These are phyloP conservation scores for Smithsoniella earleae DNA, from an alignment of 163 green algal species.

Conservation along the genomic window DNA sequence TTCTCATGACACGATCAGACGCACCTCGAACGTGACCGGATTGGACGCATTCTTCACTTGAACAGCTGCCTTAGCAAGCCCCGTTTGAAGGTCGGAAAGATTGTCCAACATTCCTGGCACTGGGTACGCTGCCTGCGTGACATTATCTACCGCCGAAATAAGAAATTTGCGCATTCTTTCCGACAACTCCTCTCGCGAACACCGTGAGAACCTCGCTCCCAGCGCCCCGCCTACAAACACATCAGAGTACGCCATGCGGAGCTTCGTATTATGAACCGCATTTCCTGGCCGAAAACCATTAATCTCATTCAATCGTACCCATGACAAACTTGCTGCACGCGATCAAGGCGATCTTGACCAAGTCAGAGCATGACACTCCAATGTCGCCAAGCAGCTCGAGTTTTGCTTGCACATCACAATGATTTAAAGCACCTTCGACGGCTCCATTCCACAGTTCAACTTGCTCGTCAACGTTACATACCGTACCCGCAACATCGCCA, in stretches of 20 bases:
- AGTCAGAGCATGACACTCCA: neutral
- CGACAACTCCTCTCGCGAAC: neutral
- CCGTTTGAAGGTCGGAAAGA: neutral
- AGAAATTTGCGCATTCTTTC: no score
- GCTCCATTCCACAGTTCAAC: neutral
- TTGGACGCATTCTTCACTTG: neutral
- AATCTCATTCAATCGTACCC: neutral
- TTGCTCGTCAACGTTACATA: neutral
- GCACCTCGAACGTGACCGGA: neutral
- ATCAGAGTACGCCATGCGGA: no score
- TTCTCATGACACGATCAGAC: neutral
- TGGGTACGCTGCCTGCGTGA: neutral
- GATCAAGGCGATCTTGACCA: neutral
- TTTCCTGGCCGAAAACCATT: neutral
- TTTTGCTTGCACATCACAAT: neutral
- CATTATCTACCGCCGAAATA: slow-evolving; percentile 1
- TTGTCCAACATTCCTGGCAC: neutral
- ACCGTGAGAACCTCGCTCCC: neutral
- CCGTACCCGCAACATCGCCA: no score
- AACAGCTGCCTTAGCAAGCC: neutral
- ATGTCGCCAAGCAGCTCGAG: neutral
- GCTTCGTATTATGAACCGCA: no score
- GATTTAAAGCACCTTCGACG: neutral
- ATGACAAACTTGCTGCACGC: neutral
- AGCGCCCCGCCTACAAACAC: no score